Evolutionary conservation across 1,284 basidiomycete genomes (phyloP), one percentile per base, ranked within the genome.

Genomic region (Schizophyllum amplum): DNA sequence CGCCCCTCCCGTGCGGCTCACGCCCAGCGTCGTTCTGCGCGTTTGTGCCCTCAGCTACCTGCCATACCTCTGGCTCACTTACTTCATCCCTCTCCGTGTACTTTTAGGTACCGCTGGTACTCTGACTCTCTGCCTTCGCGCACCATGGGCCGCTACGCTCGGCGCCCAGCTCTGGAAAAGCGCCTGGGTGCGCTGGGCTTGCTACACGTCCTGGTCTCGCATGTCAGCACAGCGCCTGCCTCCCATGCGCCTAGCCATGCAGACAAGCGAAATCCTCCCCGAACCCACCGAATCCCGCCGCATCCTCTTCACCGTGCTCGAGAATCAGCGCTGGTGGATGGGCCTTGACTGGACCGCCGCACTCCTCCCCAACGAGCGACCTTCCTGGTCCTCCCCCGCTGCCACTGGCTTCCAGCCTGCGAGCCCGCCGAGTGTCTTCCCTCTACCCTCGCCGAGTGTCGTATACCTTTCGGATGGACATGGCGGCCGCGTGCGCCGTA

Each of bases 251-350:
- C 59, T 63, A 77, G 59, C 64, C 21, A 20, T 20, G 9, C 33
- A 42, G 7, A 9, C 17, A 2, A 4, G 4, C 7, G 33, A 42
- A 3, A 9, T 2, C 33, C 11, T 42, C 13, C 33, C 33, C 33
- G 48, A 50, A 52, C 65, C 76, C 52, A 70, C 71, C 55, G 67
- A 73, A 51, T 69, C 75, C 9, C 67, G 92, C 23, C 87, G 90
- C 51, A 94, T 94, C 73, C 76, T 90, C 47, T 94, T 94, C 68
- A 91, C 88, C 42, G 73, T 97, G 25, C 89, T 92, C 67, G 94
- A 98, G 71, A 98, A 97, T 69, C 94, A 98, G 73, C 82, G 94
- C 4, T 98, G 94, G 95, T 92, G 89, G 89, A 80, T 91, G 76
- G 87, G 86, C 2, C 77, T 91, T 47, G 89, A 98, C 72, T 98